Evolutionary conservation across 495 filamentous ascomycete species (phyloP).

Genomic region (Xylaria bambusicola): DNA sequence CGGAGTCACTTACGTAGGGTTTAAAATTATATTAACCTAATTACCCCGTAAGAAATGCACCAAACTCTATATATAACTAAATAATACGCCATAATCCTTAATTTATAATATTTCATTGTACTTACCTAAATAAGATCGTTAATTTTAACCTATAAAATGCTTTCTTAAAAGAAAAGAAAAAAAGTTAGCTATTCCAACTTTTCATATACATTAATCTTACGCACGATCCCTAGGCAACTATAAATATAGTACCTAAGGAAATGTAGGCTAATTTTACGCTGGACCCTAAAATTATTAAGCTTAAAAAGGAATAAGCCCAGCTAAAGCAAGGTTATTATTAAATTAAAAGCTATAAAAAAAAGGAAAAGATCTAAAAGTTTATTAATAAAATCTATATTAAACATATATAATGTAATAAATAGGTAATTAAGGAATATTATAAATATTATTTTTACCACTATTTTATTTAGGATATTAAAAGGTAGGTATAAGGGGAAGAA

Average conservation of each 20-base stretch:
- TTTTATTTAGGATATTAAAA: slow-evolving; percentile 34
- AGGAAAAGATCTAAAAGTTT: slow-evolving; percentile 18
- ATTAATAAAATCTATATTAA: slow-evolving; percentile 18
- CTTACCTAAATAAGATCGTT: slow-evolving; percentile 24
- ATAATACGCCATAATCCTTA: slow-evolving; percentile 30
- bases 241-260: slow-evolving; percentile 25
- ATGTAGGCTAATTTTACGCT: slow-evolving; percentile 17
- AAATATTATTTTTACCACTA: slow-evolving; percentile 30
- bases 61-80: neutral
- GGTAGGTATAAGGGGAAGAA: slow-evolving; percentile 19
- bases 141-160: slow-evolving; percentile 25
- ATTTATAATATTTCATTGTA: slow-evolving; percentile 20
- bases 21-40: too few relatives aligned
- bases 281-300: slow-evolving; percentile 24
- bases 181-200: slow-evolving; percentile 18
- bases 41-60: neutral
- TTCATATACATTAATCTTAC: slow-evolving; percentile 29
- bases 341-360: slow-evolving; percentile 12
- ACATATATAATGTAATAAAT: slow-evolving; percentile 15
- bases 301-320: slow-evolving; percentile 23
- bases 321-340: slow-evolving; percentile 27
- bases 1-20: too few relatives aligned
- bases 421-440: slow-evolving; percentile 22
- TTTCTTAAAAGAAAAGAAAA: slow-evolving; percentile 17
- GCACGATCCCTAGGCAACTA: slow-evolving; percentile 25